Evolutionary conservation across 2,329 filamentous ascomycete species (phyloP), one percentile per base, ranked within the genome.

Genomic region (Clarireedia sp.): DNA sequence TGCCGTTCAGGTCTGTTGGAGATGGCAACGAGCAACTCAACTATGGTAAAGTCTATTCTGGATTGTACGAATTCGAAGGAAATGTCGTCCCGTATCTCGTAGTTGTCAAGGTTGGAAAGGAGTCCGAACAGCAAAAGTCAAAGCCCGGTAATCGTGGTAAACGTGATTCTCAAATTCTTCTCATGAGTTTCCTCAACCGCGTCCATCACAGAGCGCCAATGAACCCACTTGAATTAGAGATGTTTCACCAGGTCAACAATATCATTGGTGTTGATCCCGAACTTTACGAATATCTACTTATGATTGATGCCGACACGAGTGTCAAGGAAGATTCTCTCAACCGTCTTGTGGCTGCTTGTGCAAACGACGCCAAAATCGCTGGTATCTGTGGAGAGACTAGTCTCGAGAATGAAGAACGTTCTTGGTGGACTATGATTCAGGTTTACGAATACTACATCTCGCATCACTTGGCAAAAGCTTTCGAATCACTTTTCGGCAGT

Each of bases 401-500:
- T 71, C 78, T 99, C 66, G 89, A 96, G 70, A 99, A 99, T 67
- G 92, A 96, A 70, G 90, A 96, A 66, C 81, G 86, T 63, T 91
- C 86, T 66, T 97, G 91, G 90, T 96, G 90, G 89, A 99, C 94
- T 12, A 99, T 99, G 94, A 99, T 99, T 67, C 94, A 99, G 71
- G 94, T 99, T 62, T 99, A 99, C 74, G 94, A 99, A 72, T 99
- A 99, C 77, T 99, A 91, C 72, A 99, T 99, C 68, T 97, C 94
- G 29, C 94, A 99, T 78, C 88, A 99, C 73, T 75, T 99, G 70
- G 79, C 94, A 53, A 99, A 99, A 76, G 90, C 94, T 59, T 99
- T 99, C 69, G 94, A 99, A 71, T 96, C 90, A 58, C 82, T 99
- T 58, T 99, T 99, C 68, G 94, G 91, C 68, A 95, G 90, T 71